Evolutionary conservation across 805 yeast genomes (phyloP).

Genomic region (Wickerhamomyces chaumierensis): DNA sequence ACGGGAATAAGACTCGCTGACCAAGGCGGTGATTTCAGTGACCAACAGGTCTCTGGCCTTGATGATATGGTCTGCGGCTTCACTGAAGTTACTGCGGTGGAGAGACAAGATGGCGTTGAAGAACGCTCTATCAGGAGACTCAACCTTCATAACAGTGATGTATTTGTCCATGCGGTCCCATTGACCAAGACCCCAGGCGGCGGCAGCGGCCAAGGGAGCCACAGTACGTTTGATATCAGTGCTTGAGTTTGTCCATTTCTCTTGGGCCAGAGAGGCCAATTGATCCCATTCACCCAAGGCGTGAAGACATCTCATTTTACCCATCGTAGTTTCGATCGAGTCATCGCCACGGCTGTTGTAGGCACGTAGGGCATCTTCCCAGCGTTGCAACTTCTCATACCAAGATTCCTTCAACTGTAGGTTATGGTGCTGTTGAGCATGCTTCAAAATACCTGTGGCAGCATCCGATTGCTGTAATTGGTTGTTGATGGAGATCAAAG

Average conservation of each 20-base stretch:
- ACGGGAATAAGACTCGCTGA: slow-evolving; percentile 90
- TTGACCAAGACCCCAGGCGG: slow-evolving; percentile 95
- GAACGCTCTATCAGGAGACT: slow-evolving; percentile 90
- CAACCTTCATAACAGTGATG: slow-evolving; percentile 79
- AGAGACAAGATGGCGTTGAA: slow-evolving; percentile 82
- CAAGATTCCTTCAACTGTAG: slow-evolving; percentile 91
- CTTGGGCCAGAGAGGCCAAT: slow-evolving; percentile 71
- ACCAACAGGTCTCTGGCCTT: slow-evolving; percentile 83
- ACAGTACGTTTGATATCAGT: slow-evolving; percentile 69
- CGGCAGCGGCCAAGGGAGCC: slow-evolving; percentile 97
- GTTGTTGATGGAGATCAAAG: slow-evolving; percentile 84
- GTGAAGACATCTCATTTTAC: slow-evolving; percentile 95
- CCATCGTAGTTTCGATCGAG: slow-evolving; percentile 84
- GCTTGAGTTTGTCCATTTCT: slow-evolving; percentile 70
- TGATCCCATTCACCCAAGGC: slow-evolving; percentile 99
- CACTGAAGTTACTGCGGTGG: slow-evolving; percentile 77
- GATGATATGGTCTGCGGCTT: slow-evolving; percentile 67
- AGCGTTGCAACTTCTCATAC: slow-evolving; percentile 92
- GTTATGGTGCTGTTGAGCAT: slow-evolving; percentile 85
- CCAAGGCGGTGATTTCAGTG: slow-evolving; percentile 88
- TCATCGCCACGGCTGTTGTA: slow-evolving; percentile 71
- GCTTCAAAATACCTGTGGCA: slow-evolving; percentile 91
- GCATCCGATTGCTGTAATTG: slow-evolving; percentile 96
- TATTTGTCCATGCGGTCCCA: slow-evolving; percentile 96
- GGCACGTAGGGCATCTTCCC: slow-evolving; percentile 96